Evolutionary conservation across 805 yeast genomes (phyloP), one percentile per base, ranked within the genome.

Genomic region (Suhomyces sp.): DNA sequence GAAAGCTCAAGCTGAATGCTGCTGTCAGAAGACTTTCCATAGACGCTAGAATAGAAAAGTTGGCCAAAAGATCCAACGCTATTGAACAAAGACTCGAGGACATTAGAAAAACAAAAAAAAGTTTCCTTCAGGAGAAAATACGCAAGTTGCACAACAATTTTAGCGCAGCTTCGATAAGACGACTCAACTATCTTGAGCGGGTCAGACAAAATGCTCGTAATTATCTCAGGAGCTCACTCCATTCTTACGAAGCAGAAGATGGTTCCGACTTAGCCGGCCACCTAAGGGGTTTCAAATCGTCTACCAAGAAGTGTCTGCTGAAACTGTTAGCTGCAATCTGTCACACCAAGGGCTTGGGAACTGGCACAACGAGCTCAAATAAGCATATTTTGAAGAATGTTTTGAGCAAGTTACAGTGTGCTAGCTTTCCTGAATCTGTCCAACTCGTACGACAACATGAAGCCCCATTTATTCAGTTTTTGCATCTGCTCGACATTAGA

Each of bases 141-240:
- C 29, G 33, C 4, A 31, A 33, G 17, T 25, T 48, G 47, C 41
- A 46, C 22, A 21, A 22, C 10, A 45, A 29, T 35, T 22, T 41
- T 27, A 33, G 20, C 8, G 19, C 48, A 9, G 56, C 50, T 5
- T 19, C 24, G n/a, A 9, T 22, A 9, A 22, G 56, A 19, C 48
- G 47, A 27, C 25, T 22, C 37, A 19, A 39, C 13, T 47, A 53
- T 39, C 43, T 53, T 24, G 40, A 45, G 15, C 12, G 22, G 12
- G 50, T 49, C 17, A 44, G 37, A 29, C 35, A 37, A 13, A 43
- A 47, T 19, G 55, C 46, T 10, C 46, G 49, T 2, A 22, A 6
- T 6, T 47, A 19, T 37, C 41, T 15, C 10, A 37, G 12, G 19
- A 5, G 3, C 19, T 17, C 41, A n/a, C 2, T n/a, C 1, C 4